Conservation (phyloP, 2,329 filamentous ascomycete genomes). For the Penicillium sp. region DNA sequence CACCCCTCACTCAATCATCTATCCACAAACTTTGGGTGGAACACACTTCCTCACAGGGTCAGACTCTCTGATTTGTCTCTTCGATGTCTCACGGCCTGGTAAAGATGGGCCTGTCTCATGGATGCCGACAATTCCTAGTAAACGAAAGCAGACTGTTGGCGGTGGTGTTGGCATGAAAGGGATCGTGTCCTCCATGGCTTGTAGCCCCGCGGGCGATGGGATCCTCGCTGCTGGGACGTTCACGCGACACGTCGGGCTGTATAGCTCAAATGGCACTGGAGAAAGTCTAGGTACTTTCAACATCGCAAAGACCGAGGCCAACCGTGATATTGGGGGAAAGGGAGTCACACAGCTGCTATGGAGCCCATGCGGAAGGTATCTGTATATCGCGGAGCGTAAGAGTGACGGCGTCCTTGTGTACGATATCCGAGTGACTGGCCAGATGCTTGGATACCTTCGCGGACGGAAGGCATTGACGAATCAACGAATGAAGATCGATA, state of each 20-base stretch:
- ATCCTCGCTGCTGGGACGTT: conserved; percentile 63
- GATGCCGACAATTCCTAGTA: conserved; percentile 55
- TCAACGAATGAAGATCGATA: conserved; percentile 61
- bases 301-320: conserved; percentile 45
- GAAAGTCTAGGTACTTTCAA: conserved; percentile 57
- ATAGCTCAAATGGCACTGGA: conserved; percentile 55
- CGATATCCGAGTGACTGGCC: conserved; percentile 60
- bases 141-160: conserved; percentile 50
- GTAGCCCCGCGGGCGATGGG: conserved; percentile 48
- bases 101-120: conserved; percentile 50
- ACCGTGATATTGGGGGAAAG: conserved; percentile 49
- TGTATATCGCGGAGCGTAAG: conserved; percentile 62
- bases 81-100: conserved; percentile 57
- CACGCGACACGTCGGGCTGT: conserved; percentile 60
- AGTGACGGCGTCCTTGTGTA: conserved; percentile 62
- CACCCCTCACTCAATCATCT: conserved; percentile 60
- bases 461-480: conserved; percentile 54
- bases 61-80: conserved; percentile 57
- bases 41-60: conserved; percentile 62
- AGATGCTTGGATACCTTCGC: conserved; percentile 55
- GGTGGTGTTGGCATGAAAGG: conserved; percentile 59
- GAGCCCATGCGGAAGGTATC: conserved; percentile 62
- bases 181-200: conserved; percentile 56
- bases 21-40: conserved; percentile 49
- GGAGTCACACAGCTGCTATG: conserved; percentile 62